A percentile compares a stretch with the other conserved stretches of the same genome.
phyloP scores from a whole-genome alignment of 1,284 basidiomycete species.

The Rhizopogon parksii region DNA sequence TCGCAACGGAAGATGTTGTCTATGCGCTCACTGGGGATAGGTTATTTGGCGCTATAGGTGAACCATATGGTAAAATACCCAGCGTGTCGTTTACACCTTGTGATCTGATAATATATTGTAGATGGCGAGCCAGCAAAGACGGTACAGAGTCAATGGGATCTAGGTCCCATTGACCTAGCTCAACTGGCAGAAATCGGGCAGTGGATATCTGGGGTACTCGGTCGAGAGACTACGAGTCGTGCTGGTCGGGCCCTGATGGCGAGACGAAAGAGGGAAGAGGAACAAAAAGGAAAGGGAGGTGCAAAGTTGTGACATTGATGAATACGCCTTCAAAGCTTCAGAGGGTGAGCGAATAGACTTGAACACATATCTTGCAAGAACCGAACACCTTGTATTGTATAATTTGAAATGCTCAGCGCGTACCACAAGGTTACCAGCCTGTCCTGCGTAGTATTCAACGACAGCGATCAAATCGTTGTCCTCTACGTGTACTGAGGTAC shows the following conservation, averaged over 20 bases:
- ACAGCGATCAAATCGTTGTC: background rate
- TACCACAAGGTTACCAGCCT: too few species aligned
- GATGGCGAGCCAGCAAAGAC: background rate
- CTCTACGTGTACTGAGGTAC: too few species aligned
- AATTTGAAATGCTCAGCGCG: too few species aligned
- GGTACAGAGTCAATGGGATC: constrained; percentile 41
- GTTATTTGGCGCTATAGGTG: constrained; percentile 16
- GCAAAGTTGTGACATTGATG: background rate
- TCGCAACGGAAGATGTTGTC: constrained; percentile 85
- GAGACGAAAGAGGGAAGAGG: constrained; percentile 32
- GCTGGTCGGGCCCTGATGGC: constrained; percentile 74
- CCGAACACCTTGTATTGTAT: too few species aligned
- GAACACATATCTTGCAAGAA: too few species aligned
- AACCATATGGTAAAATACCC: constrained; percentile 17
- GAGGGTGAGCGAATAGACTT: too few species aligned
- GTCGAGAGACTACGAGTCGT: constrained; percentile 69
- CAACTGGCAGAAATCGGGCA: constrained; percentile 68
- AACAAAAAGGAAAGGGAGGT: background rate
- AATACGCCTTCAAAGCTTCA: too few species aligned
- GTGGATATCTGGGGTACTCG: constrained; percentile 72
- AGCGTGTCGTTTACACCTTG: constrained; percentile 25
- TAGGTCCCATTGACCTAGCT: constrained; percentile 59
- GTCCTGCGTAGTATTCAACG: too few species aligned
- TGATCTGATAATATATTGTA: background rate
- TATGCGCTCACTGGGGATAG: constrained; percentile 64